A percentile compares a stretch with the other conserved stretches of the same genome.
phyloP scores from a whole-genome alignment of 1,284 basidiomycete species.

The Dichomitus squalens region DNA sequence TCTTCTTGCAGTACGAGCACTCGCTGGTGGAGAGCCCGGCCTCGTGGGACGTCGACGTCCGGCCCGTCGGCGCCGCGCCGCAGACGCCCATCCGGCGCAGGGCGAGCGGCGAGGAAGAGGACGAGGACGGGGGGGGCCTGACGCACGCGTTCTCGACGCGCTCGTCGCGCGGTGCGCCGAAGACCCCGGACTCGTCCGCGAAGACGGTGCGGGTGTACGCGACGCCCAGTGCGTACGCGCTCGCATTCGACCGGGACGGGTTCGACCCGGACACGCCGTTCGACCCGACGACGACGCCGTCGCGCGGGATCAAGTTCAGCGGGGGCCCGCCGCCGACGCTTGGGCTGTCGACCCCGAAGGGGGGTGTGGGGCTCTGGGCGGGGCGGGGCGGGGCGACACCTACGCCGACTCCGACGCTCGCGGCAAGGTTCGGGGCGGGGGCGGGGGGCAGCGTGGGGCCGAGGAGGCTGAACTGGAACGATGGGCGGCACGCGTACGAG shows the following conservation, averaged over 20 bases:
- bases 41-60: constrained; percentile 36
- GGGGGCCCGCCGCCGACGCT: constrained; percentile 46
- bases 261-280: constrained; percentile 55
- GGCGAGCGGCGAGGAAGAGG: constrained; percentile 6
- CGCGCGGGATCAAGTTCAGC: constrained; percentile 61
- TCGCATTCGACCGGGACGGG: constrained; percentile 37
- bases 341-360: constrained; percentile 51
- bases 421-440: neutral
- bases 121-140: constrained; percentile 8
- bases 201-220: constrained; percentile 49
- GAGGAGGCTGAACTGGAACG: constrained; percentile 14
- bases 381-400: constrained; percentile 51
- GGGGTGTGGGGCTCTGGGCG: constrained; percentile 44
- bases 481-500: constrained; percentile 1
- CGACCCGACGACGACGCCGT: constrained; percentile 75
- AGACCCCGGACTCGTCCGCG: constrained; percentile 49
- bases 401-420: constrained; percentile 24
- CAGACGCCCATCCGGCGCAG: constrained; percentile 46
- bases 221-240: constrained; percentile 36
- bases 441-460: neutral
- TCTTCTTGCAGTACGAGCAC: constrained; percentile 53
- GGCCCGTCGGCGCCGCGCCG: constrained; percentile 37
- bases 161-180: constrained; percentile 43
- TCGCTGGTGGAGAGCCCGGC: constrained; percentile 55
- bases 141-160: constrained; percentile 43